phyloP scores from a whole-genome alignment of 192 early-diverging fungal genomes.

The Thamnidium elegans region DNA sequence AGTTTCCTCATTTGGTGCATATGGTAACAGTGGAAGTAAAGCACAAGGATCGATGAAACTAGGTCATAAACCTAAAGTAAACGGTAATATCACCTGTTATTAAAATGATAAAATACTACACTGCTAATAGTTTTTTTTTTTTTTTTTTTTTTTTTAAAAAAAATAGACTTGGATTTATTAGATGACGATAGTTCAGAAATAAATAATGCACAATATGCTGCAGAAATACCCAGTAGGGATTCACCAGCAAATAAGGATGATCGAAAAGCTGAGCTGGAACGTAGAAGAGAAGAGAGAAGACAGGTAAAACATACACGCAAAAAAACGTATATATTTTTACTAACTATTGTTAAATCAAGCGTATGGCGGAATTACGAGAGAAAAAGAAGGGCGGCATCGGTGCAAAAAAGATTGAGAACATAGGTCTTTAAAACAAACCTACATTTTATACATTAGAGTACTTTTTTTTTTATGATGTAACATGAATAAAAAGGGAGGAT shows the following conservation, averaged over 20 bases:
- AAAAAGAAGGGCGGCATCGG: slow-evolving; percentile 40
- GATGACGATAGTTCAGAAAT: not conserved
- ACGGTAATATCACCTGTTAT: too few relatives aligned
- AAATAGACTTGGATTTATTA: not conserved
- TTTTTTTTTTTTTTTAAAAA: not conserved
- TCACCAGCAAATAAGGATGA: slow-evolving; percentile 40
- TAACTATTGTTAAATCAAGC: slow-evolving; percentile 1
- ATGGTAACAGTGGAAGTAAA: not conserved
- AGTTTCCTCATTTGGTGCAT: slow-evolving; percentile 19
- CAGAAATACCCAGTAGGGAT: not conserved
- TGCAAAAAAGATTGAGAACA: slow-evolving; percentile 45
- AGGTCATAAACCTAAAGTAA: slow-evolving; percentile 16
- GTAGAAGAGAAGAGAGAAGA: slow-evolving; percentile 52
- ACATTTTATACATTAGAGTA: too few relatives aligned
- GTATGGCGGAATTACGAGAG: slow-evolving; percentile 35
- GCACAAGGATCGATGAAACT: slow-evolving; percentile 22
- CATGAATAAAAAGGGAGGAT: too few relatives aligned
- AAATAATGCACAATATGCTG: not conserved
- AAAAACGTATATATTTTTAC: not conserved
- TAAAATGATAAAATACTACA: too few relatives aligned
- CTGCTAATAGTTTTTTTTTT: slow-evolving; percentile 1
- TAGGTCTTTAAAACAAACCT: too few relatives aligned
- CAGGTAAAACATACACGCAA: slow-evolving; percentile 18
- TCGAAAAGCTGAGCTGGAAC: slow-evolving; percentile 47
- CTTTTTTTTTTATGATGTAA: too few relatives aligned